Evolutionary conservation across 2,329 filamentous ascomycete species (phyloP), one percentile per base, ranked within the genome.

Genomic region (Bipolaris gigantea): DNA sequence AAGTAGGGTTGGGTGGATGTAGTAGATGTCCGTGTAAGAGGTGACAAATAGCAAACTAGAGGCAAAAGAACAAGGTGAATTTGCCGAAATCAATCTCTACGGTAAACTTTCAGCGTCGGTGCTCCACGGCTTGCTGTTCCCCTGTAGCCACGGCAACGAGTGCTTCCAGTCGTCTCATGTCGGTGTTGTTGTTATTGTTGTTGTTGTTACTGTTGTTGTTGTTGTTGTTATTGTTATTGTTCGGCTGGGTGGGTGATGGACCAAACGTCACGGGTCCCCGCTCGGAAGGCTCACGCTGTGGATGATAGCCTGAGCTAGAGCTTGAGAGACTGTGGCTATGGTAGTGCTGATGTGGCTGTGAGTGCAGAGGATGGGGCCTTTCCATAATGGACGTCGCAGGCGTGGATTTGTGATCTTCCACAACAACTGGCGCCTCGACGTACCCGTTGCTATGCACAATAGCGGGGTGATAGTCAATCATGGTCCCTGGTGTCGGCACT

Each of bases 101-200:
- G 10, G 23, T 40, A 7, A 42, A 40, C 18, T 23, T 18, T 45
- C 48, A 63, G 39, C 64, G 65, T 30, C 66, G 67, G 21, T 71
- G 66, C 15, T 64, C 67, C 16, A 72, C 70, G 18, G 66, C 69
- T 52, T 72, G 71, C 34, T 75, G 79, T 66, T 85, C 83, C 56
- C 81, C 81, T 2, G 85, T 86, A 4, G 85, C 85, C 38, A 86
- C 84, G 5, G 85, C 84, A n/a, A 87, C 85, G 8, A 88, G 77
- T 21, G 85, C 83, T 56, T 87, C 82, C 5, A 88, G 72, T 35
- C 83, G 77, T 44, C 79, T 76, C 80, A 85, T 81, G 38, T 83
- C 80, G 36, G 36, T 46, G 43, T 77, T 76, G 5, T 74, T 55
- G 27, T 11, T 81, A 36, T 83, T 80, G 38, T 36, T 36, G 19